phyloP scores from a whole-genome alignment of 2,329 filamentous ascomycete species.

The Atkinsonella hypoxylon region DNA sequence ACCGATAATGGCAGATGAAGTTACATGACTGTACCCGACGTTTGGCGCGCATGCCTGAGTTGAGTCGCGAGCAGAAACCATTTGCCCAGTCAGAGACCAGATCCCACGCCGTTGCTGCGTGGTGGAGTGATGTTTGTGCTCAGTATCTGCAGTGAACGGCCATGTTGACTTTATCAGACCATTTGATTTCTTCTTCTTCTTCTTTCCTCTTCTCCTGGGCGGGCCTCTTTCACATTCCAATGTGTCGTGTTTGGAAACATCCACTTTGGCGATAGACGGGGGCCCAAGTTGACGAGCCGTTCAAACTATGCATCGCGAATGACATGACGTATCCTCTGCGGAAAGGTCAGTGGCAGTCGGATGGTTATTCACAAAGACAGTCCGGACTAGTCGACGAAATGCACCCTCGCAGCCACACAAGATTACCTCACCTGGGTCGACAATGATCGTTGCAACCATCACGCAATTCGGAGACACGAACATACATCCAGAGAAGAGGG shows the following conservation, averaged over 20 bases:
- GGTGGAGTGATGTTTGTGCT: background rate
- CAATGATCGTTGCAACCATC: background rate
- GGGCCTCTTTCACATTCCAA: background rate
- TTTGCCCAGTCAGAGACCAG: background rate
- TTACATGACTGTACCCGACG: too few relatives aligned
- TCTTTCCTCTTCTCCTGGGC: background rate
- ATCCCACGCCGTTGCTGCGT: background rate
- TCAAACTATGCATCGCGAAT: constrained; percentile 1
- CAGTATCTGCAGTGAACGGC: background rate
- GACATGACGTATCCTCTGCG: background rate
- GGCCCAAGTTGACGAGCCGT: constrained; percentile 1
- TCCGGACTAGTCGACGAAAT: background rate
- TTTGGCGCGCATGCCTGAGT: background rate
- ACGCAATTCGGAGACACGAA: background rate
- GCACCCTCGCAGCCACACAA: background rate
- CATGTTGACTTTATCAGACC: background rate
- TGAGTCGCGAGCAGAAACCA: background rate
- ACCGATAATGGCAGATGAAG: background rate
- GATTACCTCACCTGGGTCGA: background rate
- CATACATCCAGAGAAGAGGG: background rate
- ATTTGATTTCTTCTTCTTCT: too few relatives aligned
- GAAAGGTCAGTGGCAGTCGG: background rate
- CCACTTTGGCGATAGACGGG: background rate
- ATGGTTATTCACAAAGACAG: background rate
- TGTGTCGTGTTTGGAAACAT: background rate